Conservation (phyloP, 768 basidiomycete species). For the Lentinula detonsa region DNA sequence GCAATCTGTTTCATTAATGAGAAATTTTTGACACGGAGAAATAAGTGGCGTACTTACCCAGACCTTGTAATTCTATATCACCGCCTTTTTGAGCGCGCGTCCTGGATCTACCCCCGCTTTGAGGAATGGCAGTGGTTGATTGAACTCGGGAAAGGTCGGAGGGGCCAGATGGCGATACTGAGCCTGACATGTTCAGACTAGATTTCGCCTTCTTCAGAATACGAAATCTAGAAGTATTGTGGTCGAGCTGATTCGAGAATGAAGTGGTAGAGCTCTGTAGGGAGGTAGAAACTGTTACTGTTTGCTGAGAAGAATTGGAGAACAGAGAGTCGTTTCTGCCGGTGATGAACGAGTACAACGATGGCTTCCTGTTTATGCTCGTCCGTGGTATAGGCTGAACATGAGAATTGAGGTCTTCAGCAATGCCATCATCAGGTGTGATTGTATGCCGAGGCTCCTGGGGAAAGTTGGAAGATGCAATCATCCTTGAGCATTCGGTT, state of each 20-base stretch:
- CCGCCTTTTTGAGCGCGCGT: background rate
- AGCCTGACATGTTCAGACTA: background rate
- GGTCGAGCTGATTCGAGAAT: background rate
- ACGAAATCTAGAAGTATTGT: background rate
- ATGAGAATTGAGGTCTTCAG: background rate
- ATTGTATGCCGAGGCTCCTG: background rate
- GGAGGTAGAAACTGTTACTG: background rate
- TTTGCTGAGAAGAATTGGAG: background rate
- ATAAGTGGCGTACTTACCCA: background rate
- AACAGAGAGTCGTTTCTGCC: background rate
- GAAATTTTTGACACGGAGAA: background rate
- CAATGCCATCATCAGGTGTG: background rate
- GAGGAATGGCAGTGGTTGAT: background rate
- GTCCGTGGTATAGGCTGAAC: background rate
- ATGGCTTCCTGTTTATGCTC: background rate
- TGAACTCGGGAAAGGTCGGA: background rate
- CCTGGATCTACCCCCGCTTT: background rate
- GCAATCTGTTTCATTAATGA: background rate
- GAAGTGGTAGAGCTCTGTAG: background rate
- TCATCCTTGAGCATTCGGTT: background rate
- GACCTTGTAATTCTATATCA: background rate
- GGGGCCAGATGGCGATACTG: background rate
- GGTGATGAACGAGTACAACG: background rate
- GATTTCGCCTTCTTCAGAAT: background rate
- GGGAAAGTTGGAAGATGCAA: background rate